Evolutionary conservation across 192 early-diverging fungal genomes (phyloP), one percentile per base, ranked within the genome.

Genomic region (Backusella liffmaniae): DNA sequence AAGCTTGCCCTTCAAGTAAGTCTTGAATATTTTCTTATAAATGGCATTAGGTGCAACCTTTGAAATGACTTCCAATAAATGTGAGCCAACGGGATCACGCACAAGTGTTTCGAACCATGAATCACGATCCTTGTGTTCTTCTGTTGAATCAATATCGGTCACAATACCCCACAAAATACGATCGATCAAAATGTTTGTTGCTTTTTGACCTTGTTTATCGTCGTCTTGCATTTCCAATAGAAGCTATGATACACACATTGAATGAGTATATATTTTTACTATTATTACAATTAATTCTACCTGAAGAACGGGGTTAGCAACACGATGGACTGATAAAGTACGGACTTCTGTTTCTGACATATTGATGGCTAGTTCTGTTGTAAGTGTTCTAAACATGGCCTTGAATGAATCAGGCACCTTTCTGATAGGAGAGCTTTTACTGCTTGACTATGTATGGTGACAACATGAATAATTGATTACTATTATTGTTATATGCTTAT

Each of bases 231-330:
- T 67, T 66, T 82, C 80, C 32, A 82, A 62, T 59, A 82, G 69
- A 12, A 82, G 66, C 77, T 80, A 67, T 32, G 35, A 34, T 42
- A 18, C 13, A 18, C 13, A 26, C 5, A 13, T 34, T 71, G 32
- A 29, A 30, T 66, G 16, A 68, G 46, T 32, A 53, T 23, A 4
- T 68, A 18, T 15, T 16, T 39, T 39, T 39, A 12, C 37, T 3
- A 39, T 39, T 39, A 10, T 39, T 3, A 39, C 3, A 39, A 12
- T 10, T 39, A 2, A 39, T 5, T 39, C 10, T 70, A 92, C 80
- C 83, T 96, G 95, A 67, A 96, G 81, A 0, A 95, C 93, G 2
- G 94, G 94, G 80, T 90, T 96, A 66, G 92, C 94, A 21, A 94
- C 89, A 13, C 86, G 84, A 73, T 94, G 86, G 5, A 87, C 83